Base-by-base conservation (phyloP, 73 alveolate genomes). In the Paramecium octaurelia region DNA sequence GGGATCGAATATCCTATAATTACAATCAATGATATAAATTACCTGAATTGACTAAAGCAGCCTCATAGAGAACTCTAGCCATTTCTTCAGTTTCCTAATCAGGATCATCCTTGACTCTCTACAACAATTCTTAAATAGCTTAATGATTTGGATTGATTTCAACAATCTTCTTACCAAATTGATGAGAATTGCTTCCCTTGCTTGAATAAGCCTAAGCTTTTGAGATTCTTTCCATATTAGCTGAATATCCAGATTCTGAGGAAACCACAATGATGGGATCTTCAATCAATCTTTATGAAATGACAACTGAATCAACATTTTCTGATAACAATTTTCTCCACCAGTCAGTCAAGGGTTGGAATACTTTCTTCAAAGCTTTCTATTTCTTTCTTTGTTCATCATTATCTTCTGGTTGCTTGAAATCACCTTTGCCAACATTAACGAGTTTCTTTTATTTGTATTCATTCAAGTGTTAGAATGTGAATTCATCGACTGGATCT, bases 401-500 rank as follows among this genome's bases (percentile, higher is more conserved):
- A 24, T 95, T 99, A 48, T 94, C 96, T 34, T 95, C 98, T 92
- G 96, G 97, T 92, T 96, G 94, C 59, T 95, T 96, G 95, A 96
- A 97, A 71, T 98, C 99, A 44, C 97, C 99, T 95, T 96, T 97
- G 24, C 99, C 99, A 27, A 97, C 99, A 68, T 96, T 95, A 94
- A 94, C 96, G 36, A 98, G 93, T 94, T 98, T 97, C 96, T 97
- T 96, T 94, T 96, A 92, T 83, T 98, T 98, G 83, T 97, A 98
- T 87, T 98, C 99, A 23, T 96, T 93, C 64, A 98, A 92, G 76
- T 97, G 97, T 90, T 97, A 97, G 92, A 97, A 93, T 92, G 99
- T 94, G 97, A 97, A 98, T 95, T 98, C 99, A 92, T 98, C 99
- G 70, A 98, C 98, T 20, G 99, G 99, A 86, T 98, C 99, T 31